Conservation (phyloP, 1,139 yeast species). For the Lodderomyces metapsilosis region DNA sequence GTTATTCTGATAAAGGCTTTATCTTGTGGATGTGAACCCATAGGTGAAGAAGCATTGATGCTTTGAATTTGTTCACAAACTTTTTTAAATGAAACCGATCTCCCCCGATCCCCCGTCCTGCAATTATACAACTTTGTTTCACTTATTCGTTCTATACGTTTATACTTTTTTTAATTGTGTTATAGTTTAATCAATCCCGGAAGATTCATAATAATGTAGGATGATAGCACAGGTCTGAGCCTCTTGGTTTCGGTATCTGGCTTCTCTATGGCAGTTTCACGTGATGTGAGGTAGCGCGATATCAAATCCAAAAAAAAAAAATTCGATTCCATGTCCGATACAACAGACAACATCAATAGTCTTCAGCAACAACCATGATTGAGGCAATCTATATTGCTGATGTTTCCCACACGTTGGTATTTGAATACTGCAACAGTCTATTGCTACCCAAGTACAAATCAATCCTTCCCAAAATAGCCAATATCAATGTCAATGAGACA, state of each 20-base stretch:
- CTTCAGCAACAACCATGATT: too few relatives aligned
- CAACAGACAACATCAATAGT: too few relatives aligned
- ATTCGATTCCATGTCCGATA: too few relatives aligned
- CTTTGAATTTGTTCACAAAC: too few relatives aligned
- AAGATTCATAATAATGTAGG: not conserved
- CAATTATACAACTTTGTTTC: conserved; percentile 2
- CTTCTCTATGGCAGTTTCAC: too few relatives aligned
- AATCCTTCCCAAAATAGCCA: conserved; percentile 22
- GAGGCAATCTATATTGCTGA: conserved; percentile 71
- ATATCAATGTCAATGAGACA: not conserved
- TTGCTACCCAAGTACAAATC: conserved; percentile 51
- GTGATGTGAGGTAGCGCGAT: too few relatives aligned
- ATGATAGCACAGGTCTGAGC: too few relatives aligned
- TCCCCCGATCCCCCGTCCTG: conserved; percentile 10
- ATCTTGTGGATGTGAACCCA: not conserved
- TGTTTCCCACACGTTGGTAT: conserved; percentile 48
- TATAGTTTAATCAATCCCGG: conserved; percentile 7
- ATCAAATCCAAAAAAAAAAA: too few relatives aligned
- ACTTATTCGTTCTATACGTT: not conserved
- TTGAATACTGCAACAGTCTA: conserved; percentile 54
- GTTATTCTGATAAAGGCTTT: too few relatives aligned
- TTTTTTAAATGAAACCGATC: too few relatives aligned
- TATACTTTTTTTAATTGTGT: not conserved
- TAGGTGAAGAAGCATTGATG: not conserved
- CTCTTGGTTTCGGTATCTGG: too few relatives aligned